Evolutionary conservation across 495 filamentous ascomycete species (phyloP), one percentile per base, ranked within the genome.

Genomic region (Xylaria telfairii): DNA sequence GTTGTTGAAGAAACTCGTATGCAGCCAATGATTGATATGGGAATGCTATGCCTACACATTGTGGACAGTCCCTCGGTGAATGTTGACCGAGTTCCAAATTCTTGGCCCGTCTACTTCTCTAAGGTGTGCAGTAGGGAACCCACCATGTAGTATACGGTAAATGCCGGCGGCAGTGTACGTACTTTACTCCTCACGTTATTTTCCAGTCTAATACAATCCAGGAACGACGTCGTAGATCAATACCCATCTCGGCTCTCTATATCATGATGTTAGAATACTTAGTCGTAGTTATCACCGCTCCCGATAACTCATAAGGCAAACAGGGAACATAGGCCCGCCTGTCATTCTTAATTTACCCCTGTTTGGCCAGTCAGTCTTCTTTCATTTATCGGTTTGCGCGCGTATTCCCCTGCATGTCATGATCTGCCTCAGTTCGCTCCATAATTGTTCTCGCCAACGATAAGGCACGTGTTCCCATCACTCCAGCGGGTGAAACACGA

Each of bases 401-500:
- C 19, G 10, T 59, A n/a, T 21, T 15, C 46, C 63, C 42, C 39
- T 49, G 17, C 12, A 15, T 34, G 17, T 49, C 42, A 53, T 51
- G 19, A 56, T 42, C 15, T 41, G 28, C 2, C 6, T 8, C n/a
- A 39, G 32, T 26, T 41, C 51, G 2, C 21, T 54, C 37, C 46
- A 37, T 32, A 13, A 39, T 13, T 26, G 39, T 21, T 39, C 9
- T 57, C 24, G 9, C 26, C 28, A 62, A 34, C 47, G 34, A 39
- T 63, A 51, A 51, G 24, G 42, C 44, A 62, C 59, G 47, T 63
- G 57, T 49, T 63, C 15, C 15, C 44, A 28, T 24, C n/a, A 32
- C 57, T 37, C 13, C 34, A 56, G 37, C 34, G 34, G 30, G 47
- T 69, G 67, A 54, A 63, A 69, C 67, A 41, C 17, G 32, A 54